Evolutionary conservation across 495 filamentous ascomycete species (phyloP), one percentile per base, ranked within the genome.

Genomic region (Penicillium canescens): DNA sequence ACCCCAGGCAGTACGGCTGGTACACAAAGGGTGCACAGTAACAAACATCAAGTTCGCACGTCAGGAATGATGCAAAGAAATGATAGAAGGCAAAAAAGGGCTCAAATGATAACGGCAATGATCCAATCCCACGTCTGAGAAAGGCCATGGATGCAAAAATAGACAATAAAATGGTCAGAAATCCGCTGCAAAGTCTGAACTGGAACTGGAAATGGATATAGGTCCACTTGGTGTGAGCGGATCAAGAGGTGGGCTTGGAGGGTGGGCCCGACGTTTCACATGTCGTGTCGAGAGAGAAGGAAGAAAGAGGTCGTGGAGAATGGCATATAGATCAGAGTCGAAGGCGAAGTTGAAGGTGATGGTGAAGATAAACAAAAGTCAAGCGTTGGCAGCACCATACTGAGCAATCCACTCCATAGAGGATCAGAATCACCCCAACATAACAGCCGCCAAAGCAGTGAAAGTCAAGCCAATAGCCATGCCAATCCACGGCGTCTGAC

Each of bases 401-500:
- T 24, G 18, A 24, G 23, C 8, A 31, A 8, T 31, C 28, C 28
- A 31, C 28, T 31, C 28, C 28, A 9, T 9, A 9, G 2, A 31
- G 28, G 28, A 31, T 11, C 3, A 3, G 16, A 23, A 36, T 43
- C 39, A 77, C 28, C 75, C 75, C 46, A 78, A 58, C 72, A 76
- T 77, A 24, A 76, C 71, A 9, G 75, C 75, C 11, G 75, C 69
- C 26, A 77, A 47, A 8, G 73, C 70, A 28, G 75, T 78, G 43
- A 67, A 77, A 20, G 72, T 74, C 45, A 78, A 45, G 23, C 75
- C 75, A 44, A 78, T 74, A 13, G 71, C 75, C 74, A 77, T 77
- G 21, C 75, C 75, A 45, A 76, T 75, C 75, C 75, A 78, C 28
- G 75, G 75, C 1, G 75, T 72, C 51, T 78, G 73, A 20, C 75